These are phyloP conservation scores for Solanum hybrid DNA, from an alignment of 305 asterid genomes.

Conservation along the genomic window DNA sequence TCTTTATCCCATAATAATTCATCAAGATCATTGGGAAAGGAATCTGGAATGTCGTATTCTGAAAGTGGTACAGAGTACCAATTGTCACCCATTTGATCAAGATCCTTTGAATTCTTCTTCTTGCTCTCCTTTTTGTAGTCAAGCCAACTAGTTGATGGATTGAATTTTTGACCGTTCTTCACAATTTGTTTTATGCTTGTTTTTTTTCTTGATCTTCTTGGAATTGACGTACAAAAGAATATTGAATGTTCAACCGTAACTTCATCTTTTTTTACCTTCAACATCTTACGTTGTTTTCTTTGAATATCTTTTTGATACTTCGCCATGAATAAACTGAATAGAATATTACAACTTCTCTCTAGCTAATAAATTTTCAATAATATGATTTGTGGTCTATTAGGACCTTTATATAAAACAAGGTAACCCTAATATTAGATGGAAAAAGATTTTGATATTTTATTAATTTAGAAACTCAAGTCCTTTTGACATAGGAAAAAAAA, in stretches of 20 bases:
- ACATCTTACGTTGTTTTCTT: neutral
- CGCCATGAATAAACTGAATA: neutral
- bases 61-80: neutral
- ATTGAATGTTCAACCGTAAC: neutral
- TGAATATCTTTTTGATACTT: neutral
- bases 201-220: neutral
- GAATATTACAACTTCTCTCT: neutral
- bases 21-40: neutral
- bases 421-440: neutral
- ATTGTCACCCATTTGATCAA: neutral
- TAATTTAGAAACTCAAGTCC: neutral
- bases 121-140: neutral
- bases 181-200: neutral
- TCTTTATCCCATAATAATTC: neutral
- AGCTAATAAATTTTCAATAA: neutral
- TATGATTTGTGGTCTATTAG: neutral
- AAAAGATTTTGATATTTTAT: neutral
- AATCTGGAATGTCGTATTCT: neutral
- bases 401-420: neutral
- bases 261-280: neutral
- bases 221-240: neutral
- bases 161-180: neutral
- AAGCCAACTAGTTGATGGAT: neutral
- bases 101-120: neutral
- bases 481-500: neutral